Conservation (phyloP, 2,329 filamentous ascomycete species). For the Rhynchosporium graminicola region DNA sequence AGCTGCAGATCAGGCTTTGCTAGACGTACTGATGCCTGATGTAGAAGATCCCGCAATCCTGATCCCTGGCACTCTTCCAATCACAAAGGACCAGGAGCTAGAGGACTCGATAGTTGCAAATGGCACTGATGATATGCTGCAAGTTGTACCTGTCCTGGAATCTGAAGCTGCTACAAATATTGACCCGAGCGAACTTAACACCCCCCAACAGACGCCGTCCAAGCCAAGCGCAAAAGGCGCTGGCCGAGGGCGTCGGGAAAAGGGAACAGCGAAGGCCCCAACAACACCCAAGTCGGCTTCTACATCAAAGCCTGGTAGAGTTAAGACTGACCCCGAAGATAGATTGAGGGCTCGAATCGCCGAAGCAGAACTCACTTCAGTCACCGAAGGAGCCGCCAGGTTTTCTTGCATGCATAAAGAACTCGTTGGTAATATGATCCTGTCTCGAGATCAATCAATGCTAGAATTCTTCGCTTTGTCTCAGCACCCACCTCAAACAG, state of each 20-base stretch:
- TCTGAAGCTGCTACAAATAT: neutral
- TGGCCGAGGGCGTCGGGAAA: neutral
- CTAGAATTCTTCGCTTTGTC: conserved; percentile 31
- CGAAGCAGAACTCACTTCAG: conserved; percentile 21
- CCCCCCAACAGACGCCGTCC: neutral
- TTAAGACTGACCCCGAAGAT: neutral
- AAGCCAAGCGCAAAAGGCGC: neutral
- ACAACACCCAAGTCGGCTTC: neutral
- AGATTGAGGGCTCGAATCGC: neutral
- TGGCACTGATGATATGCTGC: neutral
- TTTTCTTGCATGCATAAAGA: conserved; percentile 32
- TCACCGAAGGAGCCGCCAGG: conserved; percentile 25
- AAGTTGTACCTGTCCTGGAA: too few species aligned
- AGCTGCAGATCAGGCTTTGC: neutral
- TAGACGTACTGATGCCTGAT: neutral
- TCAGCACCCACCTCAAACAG: conserved; percentile 21
- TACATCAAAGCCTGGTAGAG: neutral
- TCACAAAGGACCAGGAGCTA: neutral
- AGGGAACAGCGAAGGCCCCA: neutral
- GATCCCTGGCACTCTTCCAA: neutral
- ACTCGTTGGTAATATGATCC: conserved; percentile 34
- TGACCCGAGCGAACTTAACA: neutral
- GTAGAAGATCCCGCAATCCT: neutral
- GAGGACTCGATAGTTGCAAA: neutral
- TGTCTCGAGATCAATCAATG: conserved; percentile 31